Evolutionary conservation across 768 basidiomycete genomes (phyloP), one percentile per base, ranked within the genome.

Genomic region (Rhizopogon vesiculosus): DNA sequence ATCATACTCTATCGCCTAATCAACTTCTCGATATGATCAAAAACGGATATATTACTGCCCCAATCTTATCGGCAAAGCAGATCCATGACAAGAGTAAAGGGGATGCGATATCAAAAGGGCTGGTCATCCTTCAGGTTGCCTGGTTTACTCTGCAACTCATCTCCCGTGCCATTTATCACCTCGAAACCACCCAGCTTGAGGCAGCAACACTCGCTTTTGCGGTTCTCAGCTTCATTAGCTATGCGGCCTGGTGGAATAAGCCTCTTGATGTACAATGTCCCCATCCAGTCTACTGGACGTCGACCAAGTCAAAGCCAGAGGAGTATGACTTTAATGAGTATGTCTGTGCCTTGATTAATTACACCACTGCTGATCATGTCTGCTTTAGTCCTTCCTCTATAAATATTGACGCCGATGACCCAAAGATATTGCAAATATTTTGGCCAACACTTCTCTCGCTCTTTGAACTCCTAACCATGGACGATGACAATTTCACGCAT

Each of bases 241-340:
- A 73, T 56, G 35, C 51, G 1, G 45, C 72, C 1, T 76, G 76
- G 75, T 75, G 71, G 74, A 33, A 67, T 29, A 78, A 78, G 60
- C 76, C 75, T 2, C 62, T 69, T 8, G 68, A 71, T 52, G 68
- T 76, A 0, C 56, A 56, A 12, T 59, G 56, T 7, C 67, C 62
- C 7, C 3, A 49, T 7, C 31, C 35, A 7, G 42, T 49, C 13
- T 15, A 56, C 22, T 50, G 28, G 39, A 41, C 29, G 9, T 45
- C n/a, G 10, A 29, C 28, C 3, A 8, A n/a, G 10, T 45, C 45
- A n/a, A 9, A 18, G n/a, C 28, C 5, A n/a, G 6, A n/a, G 28
- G 16, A n/a, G 9, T 12, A n/a, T 28, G 2, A n/a, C n/a, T 10
- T 29, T 31, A 0, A 45, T n/a, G 28, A 12, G 45, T 12, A 45